Evolutionary conservation across 2,329 filamentous ascomycete genomes (phyloP).

Genomic region (Grosmannia clavigera): DNA sequence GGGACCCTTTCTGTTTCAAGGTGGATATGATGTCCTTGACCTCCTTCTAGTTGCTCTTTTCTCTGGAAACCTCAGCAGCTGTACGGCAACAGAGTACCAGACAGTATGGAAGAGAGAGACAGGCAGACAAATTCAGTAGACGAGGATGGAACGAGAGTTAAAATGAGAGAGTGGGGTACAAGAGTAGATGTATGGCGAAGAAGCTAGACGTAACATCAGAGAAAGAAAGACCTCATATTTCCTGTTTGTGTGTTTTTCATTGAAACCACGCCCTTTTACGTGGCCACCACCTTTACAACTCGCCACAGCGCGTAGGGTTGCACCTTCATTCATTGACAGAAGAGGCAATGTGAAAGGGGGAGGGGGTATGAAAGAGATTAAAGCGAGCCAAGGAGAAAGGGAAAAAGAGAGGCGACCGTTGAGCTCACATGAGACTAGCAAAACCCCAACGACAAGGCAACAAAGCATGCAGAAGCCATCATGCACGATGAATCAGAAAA

Average conservation of each 20-base stretch:
- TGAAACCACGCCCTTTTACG: neutral
- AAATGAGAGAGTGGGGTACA: neutral
- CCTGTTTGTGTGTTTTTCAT: neutral
- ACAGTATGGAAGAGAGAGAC: neutral
- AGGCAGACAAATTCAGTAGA: neutral
- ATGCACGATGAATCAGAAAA: neutral
- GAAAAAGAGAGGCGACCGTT: neutral
- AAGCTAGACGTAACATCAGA: neutral
- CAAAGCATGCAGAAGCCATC: slow-evolving; percentile 4
- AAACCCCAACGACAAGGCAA: slow-evolving; percentile 2
- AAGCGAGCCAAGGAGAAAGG: neutral
- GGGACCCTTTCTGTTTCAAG: no score
- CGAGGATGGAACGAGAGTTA: neutral
- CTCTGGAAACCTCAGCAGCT: no score
- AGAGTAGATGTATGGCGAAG: neutral
- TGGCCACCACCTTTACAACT: neutral
- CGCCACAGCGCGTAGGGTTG: neutral
- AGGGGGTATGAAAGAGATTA: neutral
- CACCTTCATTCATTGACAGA: neutral
- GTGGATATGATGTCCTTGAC: neutral
- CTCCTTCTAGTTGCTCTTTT: neutral
- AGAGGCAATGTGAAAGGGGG: neutral
- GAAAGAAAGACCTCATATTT: neutral
- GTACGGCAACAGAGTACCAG: neutral
- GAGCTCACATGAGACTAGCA: neutral